Evolutionary conservation across 148 eudicot genomes (phyloP).

Genomic region (Persicaria maculosa): DNA sequence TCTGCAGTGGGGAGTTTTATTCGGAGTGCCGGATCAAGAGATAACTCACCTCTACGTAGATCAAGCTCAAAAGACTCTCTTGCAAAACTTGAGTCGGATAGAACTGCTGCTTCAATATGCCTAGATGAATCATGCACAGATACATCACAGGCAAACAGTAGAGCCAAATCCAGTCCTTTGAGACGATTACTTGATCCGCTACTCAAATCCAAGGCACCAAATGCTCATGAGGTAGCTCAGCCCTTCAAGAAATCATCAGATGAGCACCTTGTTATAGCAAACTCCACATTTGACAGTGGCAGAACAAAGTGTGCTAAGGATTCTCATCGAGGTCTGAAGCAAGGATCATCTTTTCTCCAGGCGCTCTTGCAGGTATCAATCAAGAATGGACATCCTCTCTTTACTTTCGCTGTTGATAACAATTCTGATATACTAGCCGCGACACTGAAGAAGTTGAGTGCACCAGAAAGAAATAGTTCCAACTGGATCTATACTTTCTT

Average conservation of each 20-base stretch:
- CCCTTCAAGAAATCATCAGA: constrained; percentile 21
- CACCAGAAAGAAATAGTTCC: constrained; percentile 28
- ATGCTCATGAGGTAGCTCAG: constrained; percentile 21
- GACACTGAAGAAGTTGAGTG: constrained; percentile 41
- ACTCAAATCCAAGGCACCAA: constrained; percentile 48
- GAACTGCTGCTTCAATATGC: constrained; percentile 15
- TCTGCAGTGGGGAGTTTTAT: constrained; percentile 39
- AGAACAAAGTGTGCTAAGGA: constrained; percentile 16
- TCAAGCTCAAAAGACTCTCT: constrained; percentile 29
- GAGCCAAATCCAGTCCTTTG: constrained; percentile 67
- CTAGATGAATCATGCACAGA: constrained; percentile 27
- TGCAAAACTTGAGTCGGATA: constrained; percentile 26
- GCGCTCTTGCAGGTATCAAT: constrained; percentile 69
- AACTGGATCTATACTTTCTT: constrained; percentile 72
- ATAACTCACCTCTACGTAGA: constrained; percentile 33
- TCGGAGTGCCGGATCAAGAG: constrained; percentile 39
- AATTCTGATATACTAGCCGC: constrained; percentile 62
- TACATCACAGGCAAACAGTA: constrained; percentile 16
- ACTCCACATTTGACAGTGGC: constrained; percentile 20
- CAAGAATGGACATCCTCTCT: constrained; percentile 83
- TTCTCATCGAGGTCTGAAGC: constrained; percentile 22
- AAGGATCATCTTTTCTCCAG: constrained; percentile 30
- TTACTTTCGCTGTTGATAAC: constrained; percentile 64
- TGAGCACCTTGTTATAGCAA: constrained; percentile 23
- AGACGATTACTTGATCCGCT: constrained; percentile 80